Evolutionary conservation across 306 rosid genomes (phyloP).

Genomic region (Dryas octopetala): DNA sequence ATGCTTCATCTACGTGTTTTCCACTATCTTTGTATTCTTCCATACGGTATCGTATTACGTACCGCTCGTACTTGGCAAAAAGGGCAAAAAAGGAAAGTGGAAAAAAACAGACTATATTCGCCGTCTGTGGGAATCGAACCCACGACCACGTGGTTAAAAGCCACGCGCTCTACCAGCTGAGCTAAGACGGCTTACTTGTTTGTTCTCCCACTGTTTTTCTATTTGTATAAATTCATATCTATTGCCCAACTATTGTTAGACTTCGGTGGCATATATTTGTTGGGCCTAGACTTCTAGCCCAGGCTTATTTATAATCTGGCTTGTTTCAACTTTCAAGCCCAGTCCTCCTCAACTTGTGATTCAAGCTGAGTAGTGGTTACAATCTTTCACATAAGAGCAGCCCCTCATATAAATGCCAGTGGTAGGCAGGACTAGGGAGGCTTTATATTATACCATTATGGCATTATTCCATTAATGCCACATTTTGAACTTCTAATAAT

Average conservation of each 20-base stretch:
- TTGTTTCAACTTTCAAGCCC: neutral
- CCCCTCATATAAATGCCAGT: too few relatives aligned
- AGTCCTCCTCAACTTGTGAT: neutral
- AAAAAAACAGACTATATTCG: neutral
- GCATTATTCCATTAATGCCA: too few relatives aligned
- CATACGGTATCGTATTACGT: neutral
- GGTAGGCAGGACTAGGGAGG: too few relatives aligned
- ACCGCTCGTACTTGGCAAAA: neutral
- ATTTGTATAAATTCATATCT: rapidly evolving
- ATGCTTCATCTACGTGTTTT: constrained; percentile 3
- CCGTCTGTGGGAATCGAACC: constrained; percentile 78
- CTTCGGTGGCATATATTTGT: neutral
- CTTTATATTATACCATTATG: too few relatives aligned
- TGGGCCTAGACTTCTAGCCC: neutral
- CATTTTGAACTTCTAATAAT: too few relatives aligned
- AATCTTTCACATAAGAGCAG: neutral
- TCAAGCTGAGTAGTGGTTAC: too few relatives aligned
- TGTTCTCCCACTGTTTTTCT: rapidly evolving
- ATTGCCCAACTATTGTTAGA: too few relatives aligned
- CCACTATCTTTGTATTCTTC: constrained; percentile 1
- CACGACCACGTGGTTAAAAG: constrained; percentile 88
- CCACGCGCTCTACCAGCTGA: constrained; percentile 81
- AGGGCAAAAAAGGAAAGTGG: too few relatives aligned
- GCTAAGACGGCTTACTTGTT: constrained; percentile 45
- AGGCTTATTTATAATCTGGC: neutral